Base-by-base conservation (phyloP, 2,329 filamentous ascomycete genomes). In the Leptodontidium sp. region DNA sequence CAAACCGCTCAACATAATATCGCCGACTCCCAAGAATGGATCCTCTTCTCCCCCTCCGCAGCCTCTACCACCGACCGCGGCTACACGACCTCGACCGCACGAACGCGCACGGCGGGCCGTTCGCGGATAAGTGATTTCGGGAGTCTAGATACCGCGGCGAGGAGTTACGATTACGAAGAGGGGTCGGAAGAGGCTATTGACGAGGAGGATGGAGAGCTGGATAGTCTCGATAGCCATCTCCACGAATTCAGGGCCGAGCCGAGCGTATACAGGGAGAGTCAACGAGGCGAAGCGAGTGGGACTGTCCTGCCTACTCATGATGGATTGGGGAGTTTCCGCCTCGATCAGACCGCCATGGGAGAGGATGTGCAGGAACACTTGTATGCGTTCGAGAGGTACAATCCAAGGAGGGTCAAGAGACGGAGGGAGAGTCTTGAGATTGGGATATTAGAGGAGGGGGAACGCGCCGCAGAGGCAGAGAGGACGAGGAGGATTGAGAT, bases 181-280 rank as follows among this genome's bases (percentile, higher is more conserved):
- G 91, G 92, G 38, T 91, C 92, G 5, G 84, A 84, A 11, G 79
- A 81, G 11, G 80, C 79, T 2, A 87, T 90, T 35, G 91, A 92
- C 26, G 81, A 81, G 66, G 88, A 93, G 38, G 91, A 93, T 70
- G 89, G 86, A 32, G 95, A 98, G 78, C 84, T 98, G 55, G 96
- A 99, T 79, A 97, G 94, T 78, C 85, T 98, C 50, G 95, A 98
- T 78, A 94, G 95, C 77, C 94, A 97, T 65, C 84, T 98, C 1
- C 91, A 94, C 72, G 94, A 94, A 53, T 98, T 98, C 77, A 89
- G 93, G 63, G 89, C 93, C 55, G 84, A 86, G 17, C 71, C 75
- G 1, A 78, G 76, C 65, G 68, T 76, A 1, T 77, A 77, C 67
- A 84, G 71, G 38, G 68, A 72, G 24, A 55, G 53, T 24, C 47